Base-by-base conservation (phyloP, 2,329 filamentous ascomycete species). In the Botrytis porri region DNA sequence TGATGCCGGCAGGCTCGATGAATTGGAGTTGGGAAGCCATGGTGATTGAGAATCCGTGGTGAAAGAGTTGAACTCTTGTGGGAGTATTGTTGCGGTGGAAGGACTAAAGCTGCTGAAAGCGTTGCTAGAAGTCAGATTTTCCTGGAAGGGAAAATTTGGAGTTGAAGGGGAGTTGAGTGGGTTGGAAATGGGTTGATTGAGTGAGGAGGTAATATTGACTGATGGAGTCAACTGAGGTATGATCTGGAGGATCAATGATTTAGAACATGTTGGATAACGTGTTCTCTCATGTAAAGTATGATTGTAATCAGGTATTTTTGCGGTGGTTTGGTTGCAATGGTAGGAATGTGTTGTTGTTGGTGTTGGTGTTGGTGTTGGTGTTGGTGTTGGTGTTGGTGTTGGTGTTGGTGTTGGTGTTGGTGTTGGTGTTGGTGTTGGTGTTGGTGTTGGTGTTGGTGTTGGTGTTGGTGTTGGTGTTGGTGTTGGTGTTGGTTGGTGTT, bases 21-120 rank as follows among this genome's bases (percentile, higher is more conserved):
- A 85, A 85, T 85, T 89, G 85, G 89, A 90, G 87, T 59, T 70
- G 69, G 91, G 88, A 90, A 87, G 91, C 92, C 92, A 95, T 95
- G 87, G 80, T 94, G 89, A 89, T 82, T 84, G 82, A 83, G 89
- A 88, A 93, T 92, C 92, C 92, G 92, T 94, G 88, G 87, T 94
- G 91, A 91, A 91, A 90, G 92, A 90, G 88, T 86, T 81, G 79
- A 87, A 88, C 88, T 91, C 90, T 89, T 86, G 88, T 81, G 83
- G 82, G 84, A 86, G 82, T 88, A 89, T 89, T 84, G 84, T 89
- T 84, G 84, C 84, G 85, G 86, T 86, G 80, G 81, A 82, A 79
- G 81, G 82, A 84, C 83, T 82, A 82, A 84, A 87, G 88, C 86
- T 88, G 88, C 86, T 79, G 79, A 84, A 84, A 86, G 88, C 88